Evolutionary conservation across 2,329 filamentous ascomycete species (phyloP).

Genomic region (Ophiostoma ips): DNA sequence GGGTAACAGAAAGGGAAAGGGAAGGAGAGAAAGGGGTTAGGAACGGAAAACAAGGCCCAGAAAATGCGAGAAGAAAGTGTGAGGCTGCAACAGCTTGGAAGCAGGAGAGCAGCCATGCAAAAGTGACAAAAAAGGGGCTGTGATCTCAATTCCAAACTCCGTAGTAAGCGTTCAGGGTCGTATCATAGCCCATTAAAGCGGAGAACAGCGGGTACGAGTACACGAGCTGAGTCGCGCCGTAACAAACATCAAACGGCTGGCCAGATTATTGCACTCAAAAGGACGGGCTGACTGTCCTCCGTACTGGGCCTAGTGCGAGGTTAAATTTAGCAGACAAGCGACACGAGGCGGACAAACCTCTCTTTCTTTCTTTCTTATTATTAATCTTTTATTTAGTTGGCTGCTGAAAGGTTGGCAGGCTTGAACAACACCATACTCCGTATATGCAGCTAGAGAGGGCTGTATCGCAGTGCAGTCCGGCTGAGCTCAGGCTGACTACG

Average conservation of each 20-base stretch:
- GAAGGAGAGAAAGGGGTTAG: background rate
- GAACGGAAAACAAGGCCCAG: background rate
- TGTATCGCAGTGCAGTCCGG: too few species aligned
- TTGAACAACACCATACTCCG: too few species aligned
- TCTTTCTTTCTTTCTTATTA: too few species aligned
- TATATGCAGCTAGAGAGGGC: too few species aligned
- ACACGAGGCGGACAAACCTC: background rate
- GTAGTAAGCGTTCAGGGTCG: background rate
- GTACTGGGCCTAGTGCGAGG: background rate
- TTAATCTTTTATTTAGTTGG: too few species aligned
- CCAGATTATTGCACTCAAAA: background rate
- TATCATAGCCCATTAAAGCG: background rate
- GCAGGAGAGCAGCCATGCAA: too few species aligned
- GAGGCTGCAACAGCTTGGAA: background rate
- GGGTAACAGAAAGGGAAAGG: too few species aligned
- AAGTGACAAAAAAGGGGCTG: slow-evolving; percentile 6
- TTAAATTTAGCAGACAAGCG: slow-evolving; percentile 1
- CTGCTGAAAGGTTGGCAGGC: too few species aligned
- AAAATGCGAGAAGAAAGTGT: background rate
- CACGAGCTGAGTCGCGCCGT: slow-evolving; percentile 4
- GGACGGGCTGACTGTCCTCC: too few species aligned
- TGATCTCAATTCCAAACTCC: background rate
- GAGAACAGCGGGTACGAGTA: background rate
- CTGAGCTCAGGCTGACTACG: too few species aligned
- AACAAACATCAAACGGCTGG: background rate